Conservation (phyloP, 192 early-diverging fungal genomes). For the Cladochytrium replicatum region DNA sequence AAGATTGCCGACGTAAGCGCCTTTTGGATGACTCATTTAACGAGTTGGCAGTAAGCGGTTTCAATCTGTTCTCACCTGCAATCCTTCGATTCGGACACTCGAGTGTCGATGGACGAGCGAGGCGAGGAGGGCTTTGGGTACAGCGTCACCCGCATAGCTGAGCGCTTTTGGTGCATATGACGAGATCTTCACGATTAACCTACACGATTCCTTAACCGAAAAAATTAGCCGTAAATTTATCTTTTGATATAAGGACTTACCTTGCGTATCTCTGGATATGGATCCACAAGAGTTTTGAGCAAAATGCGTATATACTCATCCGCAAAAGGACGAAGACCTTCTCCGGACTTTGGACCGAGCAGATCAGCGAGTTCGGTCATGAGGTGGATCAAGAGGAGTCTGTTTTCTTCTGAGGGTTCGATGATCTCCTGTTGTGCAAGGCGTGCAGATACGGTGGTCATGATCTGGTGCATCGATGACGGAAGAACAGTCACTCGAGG, state of each 20-base stretch:
- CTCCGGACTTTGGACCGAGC: constrained; percentile 8
- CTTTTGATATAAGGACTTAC: too few species aligned
- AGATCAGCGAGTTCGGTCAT: constrained; percentile 18
- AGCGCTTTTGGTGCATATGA: constrained; percentile 11
- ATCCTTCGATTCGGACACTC: constrained; percentile 26
- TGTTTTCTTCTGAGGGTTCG: constrained; percentile 45
- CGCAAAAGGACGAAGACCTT: constrained; percentile 33
- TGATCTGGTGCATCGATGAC: too few species aligned
- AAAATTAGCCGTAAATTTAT: neutral
- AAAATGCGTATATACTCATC: constrained; percentile 37
- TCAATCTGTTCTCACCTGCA: constrained; percentile 19
- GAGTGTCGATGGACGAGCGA: constrained; percentile 40
- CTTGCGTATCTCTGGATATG: constrained; percentile 48
- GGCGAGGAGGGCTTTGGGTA: constrained; percentile 31
- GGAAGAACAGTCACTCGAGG: too few species aligned
- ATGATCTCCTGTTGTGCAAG: constrained; percentile 30
- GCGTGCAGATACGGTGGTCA: constrained; percentile 25
- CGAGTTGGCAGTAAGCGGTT: too few species aligned
- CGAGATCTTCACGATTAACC: constrained; percentile 22
- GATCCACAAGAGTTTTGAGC: constrained; percentile 24
- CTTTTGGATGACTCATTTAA: constrained; percentile 17
- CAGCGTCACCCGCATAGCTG: constrained; percentile 16
- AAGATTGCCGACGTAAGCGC: constrained; percentile 26
- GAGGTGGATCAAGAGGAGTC: constrained; percentile 27
- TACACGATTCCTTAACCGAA: constrained; percentile 38